A percentile compares a stretch with the other conserved stretches of the same genome.
Evolutionary conservation across 148 eudicot species (phyloP).

Genomic region (Oxyria digyna): DNA sequence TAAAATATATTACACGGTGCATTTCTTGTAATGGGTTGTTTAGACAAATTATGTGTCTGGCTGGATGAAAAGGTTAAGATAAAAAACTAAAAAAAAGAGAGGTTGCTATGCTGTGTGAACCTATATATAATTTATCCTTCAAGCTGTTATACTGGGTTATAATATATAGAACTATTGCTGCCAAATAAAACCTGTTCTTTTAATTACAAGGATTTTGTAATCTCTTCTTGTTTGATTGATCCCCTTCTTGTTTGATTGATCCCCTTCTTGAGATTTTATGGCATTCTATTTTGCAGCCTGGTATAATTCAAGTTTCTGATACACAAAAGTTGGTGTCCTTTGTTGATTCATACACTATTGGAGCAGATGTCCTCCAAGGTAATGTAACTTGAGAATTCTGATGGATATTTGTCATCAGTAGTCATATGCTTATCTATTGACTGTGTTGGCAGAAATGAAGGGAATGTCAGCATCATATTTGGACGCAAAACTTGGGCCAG

Average conservation of each 20-base stretch:
- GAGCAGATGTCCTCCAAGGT: slow-evolving; percentile 56
- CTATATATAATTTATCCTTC: too few relatives aligned
- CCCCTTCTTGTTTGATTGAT: too few relatives aligned
- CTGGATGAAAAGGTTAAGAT: too few relatives aligned
- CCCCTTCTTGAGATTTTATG: neutral
- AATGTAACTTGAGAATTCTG: neutral
- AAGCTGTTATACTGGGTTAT: too few relatives aligned
- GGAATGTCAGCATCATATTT: slow-evolving; percentile 44
- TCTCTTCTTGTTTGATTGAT: too few relatives aligned
- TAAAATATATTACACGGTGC: too few relatives aligned
- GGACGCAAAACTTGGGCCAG: slow-evolving; percentile 59
- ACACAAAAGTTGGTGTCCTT: slow-evolving; percentile 43
- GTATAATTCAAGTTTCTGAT: slow-evolving; percentile 49
- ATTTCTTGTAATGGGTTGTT: too few relatives aligned
- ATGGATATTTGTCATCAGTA: neutral
- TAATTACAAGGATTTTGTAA: neutral
- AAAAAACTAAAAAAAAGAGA: too few relatives aligned
- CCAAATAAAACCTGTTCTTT: too few relatives aligned
- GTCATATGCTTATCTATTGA: slow-evolving; percentile 1
- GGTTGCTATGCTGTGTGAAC: too few relatives aligned
- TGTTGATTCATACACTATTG: slow-evolving; percentile 50
- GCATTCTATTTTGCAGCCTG: slow-evolving; percentile 34
- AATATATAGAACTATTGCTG: too few relatives aligned
- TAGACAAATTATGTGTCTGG: too few relatives aligned
- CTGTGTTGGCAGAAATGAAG: slow-evolving; percentile 38